These are phyloP conservation scores for Termitomyces sp. DNA, from an alignment of 1,284 basidiomycete species.

Conservation along the genomic window DNA sequence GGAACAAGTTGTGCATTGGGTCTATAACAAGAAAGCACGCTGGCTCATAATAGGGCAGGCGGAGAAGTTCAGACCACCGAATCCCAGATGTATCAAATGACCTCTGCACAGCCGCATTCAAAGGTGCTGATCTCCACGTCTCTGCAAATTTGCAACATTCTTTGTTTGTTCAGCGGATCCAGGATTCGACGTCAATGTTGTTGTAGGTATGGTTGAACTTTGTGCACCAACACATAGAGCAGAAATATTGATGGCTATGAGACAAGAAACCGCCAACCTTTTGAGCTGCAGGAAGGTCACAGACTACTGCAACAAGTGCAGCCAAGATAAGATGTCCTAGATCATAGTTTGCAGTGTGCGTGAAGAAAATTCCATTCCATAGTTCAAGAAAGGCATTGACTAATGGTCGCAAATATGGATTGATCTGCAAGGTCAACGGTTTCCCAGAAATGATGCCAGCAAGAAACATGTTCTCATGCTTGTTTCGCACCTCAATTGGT, in stretches of 20 bases:
- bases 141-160: not conserved
- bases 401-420: slow-evolving; percentile 9
- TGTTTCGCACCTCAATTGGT: slow-evolving; percentile 21
- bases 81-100: slow-evolving; percentile 7
- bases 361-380: slow-evolving; percentile 26
- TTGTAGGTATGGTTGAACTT: slow-evolving; percentile 1
- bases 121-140: not conserved
- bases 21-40: slow-evolving; percentile 13
- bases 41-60: slow-evolving; percentile 16
- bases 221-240: not conserved
- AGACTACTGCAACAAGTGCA: too few relatives aligned
- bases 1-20: slow-evolving; percentile 18
- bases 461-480: slow-evolving; percentile 28
- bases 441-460: too few relatives aligned
- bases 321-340: too few relatives aligned
- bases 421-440: too few relatives aligned
- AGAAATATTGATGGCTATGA: not conserved
- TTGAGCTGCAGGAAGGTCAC: too few relatives aligned
- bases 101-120: not conserved
- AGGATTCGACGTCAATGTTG: slow-evolving; percentile 12
- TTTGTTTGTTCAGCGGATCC: not conserved
- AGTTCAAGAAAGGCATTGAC: slow-evolving; percentile 14
- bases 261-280: slow-evolving; percentile 11
- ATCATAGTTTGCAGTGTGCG: slow-evolving; percentile 16
- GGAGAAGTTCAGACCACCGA: slow-evolving; percentile 13